Evolutionary conservation across 2,329 filamentous ascomycete species (phyloP).

Genomic region (Aspergillus calidoustus): DNA sequence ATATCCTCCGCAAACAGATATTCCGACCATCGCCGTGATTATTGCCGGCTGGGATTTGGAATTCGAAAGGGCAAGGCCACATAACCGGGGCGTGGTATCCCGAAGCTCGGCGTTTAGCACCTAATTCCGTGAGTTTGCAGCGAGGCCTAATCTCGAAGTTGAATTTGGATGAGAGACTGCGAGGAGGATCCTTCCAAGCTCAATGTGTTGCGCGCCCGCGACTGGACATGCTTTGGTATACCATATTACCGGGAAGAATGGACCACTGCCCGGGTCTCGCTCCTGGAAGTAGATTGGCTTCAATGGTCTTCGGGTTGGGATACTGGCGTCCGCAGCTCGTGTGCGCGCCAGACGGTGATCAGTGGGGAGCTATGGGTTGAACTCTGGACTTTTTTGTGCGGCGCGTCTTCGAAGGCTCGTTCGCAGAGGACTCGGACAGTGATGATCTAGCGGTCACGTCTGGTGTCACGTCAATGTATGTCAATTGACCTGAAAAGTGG

Average conservation of each 20-base stretch:
- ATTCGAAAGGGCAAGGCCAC: background rate
- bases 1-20: background rate
- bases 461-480: background rate
- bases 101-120: background rate
- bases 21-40: background rate
- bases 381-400: background rate
- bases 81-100: background rate
- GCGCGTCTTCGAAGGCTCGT: background rate
- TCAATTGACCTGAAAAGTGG: background rate
- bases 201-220: conserved; percentile 64
- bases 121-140: background rate
- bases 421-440: no score
- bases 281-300: conserved; percentile 57
- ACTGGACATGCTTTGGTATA: conserved; percentile 62
- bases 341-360: conserved; percentile 36
- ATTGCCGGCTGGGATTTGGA: background rate
- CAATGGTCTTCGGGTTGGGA: conserved; percentile 45
- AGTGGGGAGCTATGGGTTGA: background rate
- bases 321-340: no score
- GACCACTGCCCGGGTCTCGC: conserved; percentile 33
- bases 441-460: background rate
- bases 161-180: conserved; percentile 57
- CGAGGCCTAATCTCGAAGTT: background rate
- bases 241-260: conserved; percentile 62
- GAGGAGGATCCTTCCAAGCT: conserved; percentile 61